These are phyloP conservation scores for Aegilops longissima DNA, from an alignment of 176 grass and related monocot genomes.

Conservation along the genomic window DNA sequence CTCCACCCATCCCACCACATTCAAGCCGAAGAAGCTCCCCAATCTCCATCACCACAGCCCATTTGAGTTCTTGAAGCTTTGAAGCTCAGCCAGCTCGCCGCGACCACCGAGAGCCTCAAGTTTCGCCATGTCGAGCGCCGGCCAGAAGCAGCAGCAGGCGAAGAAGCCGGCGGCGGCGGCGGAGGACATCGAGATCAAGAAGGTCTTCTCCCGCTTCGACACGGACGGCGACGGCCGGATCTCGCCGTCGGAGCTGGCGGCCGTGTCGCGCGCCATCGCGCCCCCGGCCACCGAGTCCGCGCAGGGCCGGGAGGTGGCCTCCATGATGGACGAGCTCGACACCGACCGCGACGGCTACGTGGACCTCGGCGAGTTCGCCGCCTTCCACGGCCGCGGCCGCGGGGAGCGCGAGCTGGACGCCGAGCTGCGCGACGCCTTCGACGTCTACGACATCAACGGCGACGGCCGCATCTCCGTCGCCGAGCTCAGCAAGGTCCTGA, in stretches of 20 bases:
- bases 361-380: slow-evolving; percentile 67
- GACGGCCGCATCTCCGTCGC: slow-evolving; percentile 69
- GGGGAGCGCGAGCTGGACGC: slow-evolving; percentile 27
- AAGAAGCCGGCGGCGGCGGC: not conserved
- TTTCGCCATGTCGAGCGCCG: slow-evolving; percentile 30
- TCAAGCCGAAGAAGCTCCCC: fast-evolving
- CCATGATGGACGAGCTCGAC: slow-evolving; percentile 92
- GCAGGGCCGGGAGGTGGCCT: slow-evolving; percentile 27
- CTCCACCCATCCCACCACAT: not conserved
- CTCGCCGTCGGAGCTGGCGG: slow-evolving; percentile 58
- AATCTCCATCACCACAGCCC: not conserved
- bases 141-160: not conserved
- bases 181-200: slow-evolving; percentile 46
- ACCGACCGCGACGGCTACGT: slow-evolving; percentile 72
- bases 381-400: slow-evolving; percentile 48
- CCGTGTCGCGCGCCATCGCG: slow-evolving; percentile 48
- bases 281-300: slow-evolving; percentile 36
- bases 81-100: not conserved
- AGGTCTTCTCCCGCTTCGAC: slow-evolving; percentile 81
- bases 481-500: slow-evolving; percentile 68
- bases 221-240: slow-evolving; percentile 83
- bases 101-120: no score
- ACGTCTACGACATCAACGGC: slow-evolving; percentile 67
- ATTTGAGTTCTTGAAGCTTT: not conserved
- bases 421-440: slow-evolving; percentile 72